Evolutionary conservation across 83 land plant species (phyloP).

Genomic region (Picea abies): DNA sequence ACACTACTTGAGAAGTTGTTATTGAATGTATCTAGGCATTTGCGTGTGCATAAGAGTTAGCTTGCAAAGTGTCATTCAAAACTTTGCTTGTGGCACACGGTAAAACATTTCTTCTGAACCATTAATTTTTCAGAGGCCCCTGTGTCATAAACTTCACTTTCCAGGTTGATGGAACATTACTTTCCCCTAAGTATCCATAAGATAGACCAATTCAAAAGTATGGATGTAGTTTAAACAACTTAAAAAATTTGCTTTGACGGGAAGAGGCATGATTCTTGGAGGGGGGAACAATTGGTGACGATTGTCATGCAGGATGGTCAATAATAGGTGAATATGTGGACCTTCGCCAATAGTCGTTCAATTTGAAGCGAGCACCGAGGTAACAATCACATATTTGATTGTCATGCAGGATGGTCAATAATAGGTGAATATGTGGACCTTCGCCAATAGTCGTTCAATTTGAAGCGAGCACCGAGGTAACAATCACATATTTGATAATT

Average conservation of each 20-base stretch:
- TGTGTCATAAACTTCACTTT: slow-evolving; percentile 15
- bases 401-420: too few relatives aligned
- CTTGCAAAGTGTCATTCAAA: slow-evolving; percentile 28
- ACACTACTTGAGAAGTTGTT: slow-evolving; percentile 43
- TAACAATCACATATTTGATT: too few relatives aligned
- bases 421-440: neutral
- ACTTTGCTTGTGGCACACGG: slow-evolving; percentile 34
- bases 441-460: slow-evolving; percentile 15
- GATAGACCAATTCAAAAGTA: neutral
- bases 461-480: neutral
- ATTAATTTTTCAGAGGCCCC: slow-evolving; percentile 30
- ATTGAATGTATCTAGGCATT: slow-evolving; percentile 41
- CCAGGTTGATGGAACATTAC: slow-evolving; percentile 3
- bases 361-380: too few relatives aligned
- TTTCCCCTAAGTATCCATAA: neutral
- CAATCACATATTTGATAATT: neutral
- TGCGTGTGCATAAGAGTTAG: slow-evolving; percentile 39
- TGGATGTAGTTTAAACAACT: slow-evolving; percentile 6
- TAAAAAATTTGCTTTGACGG: neutral
- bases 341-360: neutral
- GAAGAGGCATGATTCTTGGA: neutral
- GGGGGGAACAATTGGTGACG: neutral
- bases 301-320: neutral
- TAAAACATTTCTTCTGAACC: slow-evolving; percentile 26
- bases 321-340: neutral